phyloP scores from a whole-genome alignment of 306 rosid genomes.

The Prunus mume region DNA sequence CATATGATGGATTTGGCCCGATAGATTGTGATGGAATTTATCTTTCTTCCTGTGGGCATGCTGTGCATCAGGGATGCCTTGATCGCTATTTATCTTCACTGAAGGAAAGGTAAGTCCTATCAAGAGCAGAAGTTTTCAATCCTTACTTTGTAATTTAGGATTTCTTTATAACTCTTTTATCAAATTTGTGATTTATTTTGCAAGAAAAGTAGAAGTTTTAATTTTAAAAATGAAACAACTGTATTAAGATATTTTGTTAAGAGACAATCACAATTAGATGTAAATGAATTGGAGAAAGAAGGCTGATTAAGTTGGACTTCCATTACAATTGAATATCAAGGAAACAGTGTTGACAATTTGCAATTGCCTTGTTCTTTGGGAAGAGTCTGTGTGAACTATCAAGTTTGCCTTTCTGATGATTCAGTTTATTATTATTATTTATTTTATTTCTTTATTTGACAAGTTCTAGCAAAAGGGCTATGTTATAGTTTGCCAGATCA shows the following conservation, averaged over 20 bases:
- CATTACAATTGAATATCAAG: background rate
- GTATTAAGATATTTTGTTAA: background rate
- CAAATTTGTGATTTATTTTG: background rate
- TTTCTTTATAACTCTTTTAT: conserved; percentile 7
- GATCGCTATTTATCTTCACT: conserved; percentile 78
- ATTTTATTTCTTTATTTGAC: background rate
- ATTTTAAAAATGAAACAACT: background rate
- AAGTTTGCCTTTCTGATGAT: background rate
- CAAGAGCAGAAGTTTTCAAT: background rate
- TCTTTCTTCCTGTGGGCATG: conserved; percentile 98
- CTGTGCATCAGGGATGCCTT: conserved; percentile 95
- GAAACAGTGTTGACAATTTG: background rate
- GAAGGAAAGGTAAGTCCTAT: conserved; percentile 70
- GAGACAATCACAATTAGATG: background rate
- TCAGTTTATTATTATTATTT: background rate
- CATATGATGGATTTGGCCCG: conserved; percentile 74
- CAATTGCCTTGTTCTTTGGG: background rate
- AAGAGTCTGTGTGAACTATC: background rate
- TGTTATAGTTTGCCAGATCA: background rate
- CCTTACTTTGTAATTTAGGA: background rate
- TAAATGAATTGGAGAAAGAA: background rate
- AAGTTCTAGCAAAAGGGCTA: background rate
- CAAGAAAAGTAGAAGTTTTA: background rate
- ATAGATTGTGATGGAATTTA: conserved; percentile 80
- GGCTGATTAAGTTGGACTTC: background rate